These are phyloP conservation scores for Ganoderma lucidum DNA, from an alignment of 1,284 basidiomycete species.

Conservation along the genomic window DNA sequence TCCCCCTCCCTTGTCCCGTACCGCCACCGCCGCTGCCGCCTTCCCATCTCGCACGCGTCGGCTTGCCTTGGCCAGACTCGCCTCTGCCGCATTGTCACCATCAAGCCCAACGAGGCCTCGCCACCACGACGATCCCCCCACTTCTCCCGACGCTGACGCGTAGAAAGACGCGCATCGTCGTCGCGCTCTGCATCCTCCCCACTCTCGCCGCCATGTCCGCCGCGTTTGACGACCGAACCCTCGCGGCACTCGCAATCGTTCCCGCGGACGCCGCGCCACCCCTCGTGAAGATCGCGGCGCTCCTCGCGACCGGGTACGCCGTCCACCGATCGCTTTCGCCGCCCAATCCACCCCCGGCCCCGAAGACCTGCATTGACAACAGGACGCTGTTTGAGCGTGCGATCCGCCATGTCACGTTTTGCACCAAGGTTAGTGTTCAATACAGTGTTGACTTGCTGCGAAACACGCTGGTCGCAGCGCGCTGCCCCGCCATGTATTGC, in stretches of 20 bases:
- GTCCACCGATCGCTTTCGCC: slow-evolving; percentile 40
- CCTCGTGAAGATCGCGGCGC: slow-evolving; percentile 33
- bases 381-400: slow-evolving; percentile 42
- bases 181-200: slow-evolving; percentile 8
- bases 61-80: not conserved
- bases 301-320: slow-evolving; percentile 37
- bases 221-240: slow-evolving; percentile 4
- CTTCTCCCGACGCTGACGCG: not conserved
- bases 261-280: slow-evolving; percentile 24
- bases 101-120: not conserved
- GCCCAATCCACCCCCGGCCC: slow-evolving; percentile 38
- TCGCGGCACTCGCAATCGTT: not conserved
- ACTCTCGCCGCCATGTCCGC: slow-evolving; percentile 20
- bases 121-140: not conserved
- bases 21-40: slow-evolving; percentile 1
- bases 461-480: not conserved
- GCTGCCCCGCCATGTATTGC: not conserved
- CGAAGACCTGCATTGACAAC: slow-evolving; percentile 36
- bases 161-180: slow-evolving; percentile 6
- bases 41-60: not conserved
- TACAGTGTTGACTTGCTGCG: not conserved
- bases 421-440: slow-evolving; percentile 39
- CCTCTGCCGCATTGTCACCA: not conserved
- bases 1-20: not conserved
- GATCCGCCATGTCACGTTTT: slow-evolving; percentile 42